phyloP scores from a whole-genome alignment of 345 rosid genomes.

The Raphanus sativus region DNA sequence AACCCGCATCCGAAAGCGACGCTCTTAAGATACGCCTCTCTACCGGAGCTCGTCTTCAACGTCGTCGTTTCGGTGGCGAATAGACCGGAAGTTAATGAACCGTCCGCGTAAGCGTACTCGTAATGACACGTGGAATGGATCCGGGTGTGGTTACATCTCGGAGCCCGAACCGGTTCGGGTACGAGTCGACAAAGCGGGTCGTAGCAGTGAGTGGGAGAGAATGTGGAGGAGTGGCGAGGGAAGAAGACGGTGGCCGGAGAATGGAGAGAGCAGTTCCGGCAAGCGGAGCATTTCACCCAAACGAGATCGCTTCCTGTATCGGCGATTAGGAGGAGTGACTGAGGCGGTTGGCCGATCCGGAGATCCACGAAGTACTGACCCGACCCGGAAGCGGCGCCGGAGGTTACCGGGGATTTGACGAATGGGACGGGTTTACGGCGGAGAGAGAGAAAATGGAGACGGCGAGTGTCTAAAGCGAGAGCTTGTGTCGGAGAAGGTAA shows the following conservation, averaged over 20 bases:
- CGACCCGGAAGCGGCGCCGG: constrained; percentile 76
- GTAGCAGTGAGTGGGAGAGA: constrained; percentile 72
- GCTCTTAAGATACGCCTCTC: constrained; percentile 39
- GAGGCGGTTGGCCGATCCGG: constrained; percentile 80
- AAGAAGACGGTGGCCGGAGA: constrained; percentile 62
- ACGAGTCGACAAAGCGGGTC: constrained; percentile 51
- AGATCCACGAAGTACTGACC: constrained; percentile 84
- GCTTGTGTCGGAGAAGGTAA: constrained; percentile 46
- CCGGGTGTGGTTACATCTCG: constrained; percentile 55
- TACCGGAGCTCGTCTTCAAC: constrained; percentile 56
- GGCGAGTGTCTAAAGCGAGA: constrained; percentile 47
- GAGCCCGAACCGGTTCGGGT: constrained; percentile 45
- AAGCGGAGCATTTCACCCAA: constrained; percentile 86
- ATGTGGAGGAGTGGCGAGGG: constrained; percentile 76
- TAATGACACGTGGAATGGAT: constrained; percentile 79
- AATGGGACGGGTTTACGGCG: constrained; percentile 32
- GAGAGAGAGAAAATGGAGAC: constrained; percentile 44
- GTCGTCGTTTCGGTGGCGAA: constrained; percentile 64
- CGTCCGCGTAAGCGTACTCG: constrained; percentile 72
- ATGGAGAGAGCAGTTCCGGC: constrained; percentile 53
- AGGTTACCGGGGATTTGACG: constrained; percentile 57
- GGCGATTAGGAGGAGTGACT: constrained; percentile 62
- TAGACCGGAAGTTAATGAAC: constrained; percentile 62
- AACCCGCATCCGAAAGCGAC: constrained; percentile 83
- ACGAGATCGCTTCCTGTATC: constrained; percentile 90